A percentile compares a stretch with the other conserved stretches of the same genome.
Evolutionary conservation across 495 filamentous ascomycete species (phyloP).

Genomic region (Penicillium lividum): DNA sequence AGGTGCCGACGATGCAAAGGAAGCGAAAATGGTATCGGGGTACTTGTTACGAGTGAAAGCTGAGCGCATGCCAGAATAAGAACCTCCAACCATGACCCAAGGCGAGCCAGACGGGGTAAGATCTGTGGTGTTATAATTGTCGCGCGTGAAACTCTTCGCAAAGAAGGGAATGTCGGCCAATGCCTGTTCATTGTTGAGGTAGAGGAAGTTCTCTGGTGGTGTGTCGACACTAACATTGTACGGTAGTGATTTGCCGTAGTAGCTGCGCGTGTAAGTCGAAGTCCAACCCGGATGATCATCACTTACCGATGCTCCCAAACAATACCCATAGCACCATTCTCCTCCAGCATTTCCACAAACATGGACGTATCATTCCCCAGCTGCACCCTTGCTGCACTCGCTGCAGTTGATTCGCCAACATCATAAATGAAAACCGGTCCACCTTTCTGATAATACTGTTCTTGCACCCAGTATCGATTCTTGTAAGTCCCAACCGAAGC

Average conservation of each 20-base stretch:
- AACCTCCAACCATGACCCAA: slow-evolving; percentile 62
- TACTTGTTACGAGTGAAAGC: slow-evolving; percentile 57
- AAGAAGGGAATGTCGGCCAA: slow-evolving; percentile 55
- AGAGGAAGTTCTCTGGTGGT: slow-evolving; percentile 49
- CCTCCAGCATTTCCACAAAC: slow-evolving; percentile 43
- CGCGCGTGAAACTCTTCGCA: slow-evolving; percentile 48
- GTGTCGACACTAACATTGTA: slow-evolving; percentile 46
- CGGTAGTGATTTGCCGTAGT: slow-evolving; percentile 55
- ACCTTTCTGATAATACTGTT: slow-evolving; percentile 48
- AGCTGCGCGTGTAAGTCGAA: slow-evolving; percentile 28
- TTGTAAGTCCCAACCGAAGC: slow-evolving; percentile 45
- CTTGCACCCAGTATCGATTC: slow-evolving; percentile 59
- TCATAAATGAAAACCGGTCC: slow-evolving; percentile 58
- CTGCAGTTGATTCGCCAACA: slow-evolving; percentile 47
- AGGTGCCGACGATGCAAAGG: slow-evolving; percentile 58
- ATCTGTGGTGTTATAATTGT: slow-evolving; percentile 33
- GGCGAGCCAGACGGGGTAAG: slow-evolving; percentile 50
- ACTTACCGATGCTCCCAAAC: slow-evolving; percentile 60
- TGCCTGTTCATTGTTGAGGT: slow-evolving; percentile 52
- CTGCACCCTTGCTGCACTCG: slow-evolving; percentile 22
- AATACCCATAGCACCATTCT: slow-evolving; percentile 55
- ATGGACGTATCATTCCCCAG: slow-evolving; percentile 44
- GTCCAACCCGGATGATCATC: not conserved
- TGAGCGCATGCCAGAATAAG: slow-evolving; percentile 57
- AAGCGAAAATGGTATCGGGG: slow-evolving; percentile 57